Conservation (phyloP, 2,329 filamentous ascomycete genomes). For the Hypoxylon sp. region DNA sequence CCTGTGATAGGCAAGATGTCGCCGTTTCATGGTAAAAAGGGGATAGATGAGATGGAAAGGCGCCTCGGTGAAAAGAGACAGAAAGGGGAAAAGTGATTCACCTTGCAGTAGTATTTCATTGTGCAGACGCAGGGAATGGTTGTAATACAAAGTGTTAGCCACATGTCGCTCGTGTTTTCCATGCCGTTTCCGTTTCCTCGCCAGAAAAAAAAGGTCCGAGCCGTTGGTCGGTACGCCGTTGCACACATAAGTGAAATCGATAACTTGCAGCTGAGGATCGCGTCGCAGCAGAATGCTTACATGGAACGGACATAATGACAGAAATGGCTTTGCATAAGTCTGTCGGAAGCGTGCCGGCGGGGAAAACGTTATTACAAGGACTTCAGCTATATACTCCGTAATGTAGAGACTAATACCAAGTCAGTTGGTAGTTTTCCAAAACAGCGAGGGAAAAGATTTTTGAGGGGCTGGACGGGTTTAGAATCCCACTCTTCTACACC, state of each 20-base stretch:
- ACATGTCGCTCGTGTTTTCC: not conserved
- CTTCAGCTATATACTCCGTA: conserved; percentile 23
- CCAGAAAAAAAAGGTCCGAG: conserved; percentile 35
- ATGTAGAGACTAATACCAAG: conserved; percentile 35
- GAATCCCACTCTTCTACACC: conserved; percentile 32
- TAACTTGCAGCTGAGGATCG: conserved; percentile 33
- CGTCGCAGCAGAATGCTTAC: conserved; percentile 20
- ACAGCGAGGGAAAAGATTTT: conserved; percentile 11
- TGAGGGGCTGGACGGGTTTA: conserved; percentile 35
- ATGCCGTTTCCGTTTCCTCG: conserved; percentile 19
- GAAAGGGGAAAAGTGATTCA: conserved; percentile 39
- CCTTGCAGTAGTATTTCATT: conserved; percentile 38
- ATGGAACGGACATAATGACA: conserved; percentile 34
- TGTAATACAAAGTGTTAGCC: conserved; percentile 21
- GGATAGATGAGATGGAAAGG: conserved; percentile 33
- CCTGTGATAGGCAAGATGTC: conserved; percentile 35
- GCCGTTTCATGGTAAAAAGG: conserved; percentile 33
- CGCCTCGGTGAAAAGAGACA: conserved; percentile 29
- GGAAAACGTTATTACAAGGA: conserved; percentile 38
- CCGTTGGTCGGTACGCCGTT: conserved; percentile 26
- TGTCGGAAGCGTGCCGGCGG: conserved; percentile 34
- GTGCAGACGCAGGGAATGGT: conserved; percentile 24
- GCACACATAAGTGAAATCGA: conserved; percentile 21
- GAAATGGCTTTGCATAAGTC: conserved; percentile 30
- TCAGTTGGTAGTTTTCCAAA: conserved; percentile 33